A percentile compares a stretch with the other conserved stretches of the same genome.
Evolutionary conservation across 1,284 basidiomycete genomes (phyloP).

Genomic region (Irpex lacteus): DNA sequence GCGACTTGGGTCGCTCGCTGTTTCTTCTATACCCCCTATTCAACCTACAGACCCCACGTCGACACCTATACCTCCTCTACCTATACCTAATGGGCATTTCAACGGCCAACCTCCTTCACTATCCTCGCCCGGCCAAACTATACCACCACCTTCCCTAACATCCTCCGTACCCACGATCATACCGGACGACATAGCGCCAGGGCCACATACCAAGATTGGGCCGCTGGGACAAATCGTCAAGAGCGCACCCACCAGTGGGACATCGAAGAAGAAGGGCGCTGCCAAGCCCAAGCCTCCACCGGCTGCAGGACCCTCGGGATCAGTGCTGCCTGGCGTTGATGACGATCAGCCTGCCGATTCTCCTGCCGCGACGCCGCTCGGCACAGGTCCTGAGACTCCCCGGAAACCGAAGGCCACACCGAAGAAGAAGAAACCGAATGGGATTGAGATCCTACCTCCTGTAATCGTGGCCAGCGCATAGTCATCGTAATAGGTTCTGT

Average conservation of each 20-base stretch:
- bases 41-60: slow-evolving; percentile 9
- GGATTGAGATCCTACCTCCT: slow-evolving; percentile 37
- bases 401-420: slow-evolving; percentile 32
- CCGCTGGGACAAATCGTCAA: slow-evolving; percentile 69
- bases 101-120: background rate
- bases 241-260: slow-evolving; percentile 27
- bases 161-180: slow-evolving; percentile 36
- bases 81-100: background rate
- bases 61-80: background rate
- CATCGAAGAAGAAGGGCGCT: slow-evolving; percentile 37
- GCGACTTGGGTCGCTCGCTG: slow-evolving; percentile 48
- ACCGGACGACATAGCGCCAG: slow-evolving; percentile 59
- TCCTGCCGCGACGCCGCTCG: slow-evolving; percentile 16
- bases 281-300: slow-evolving; percentile 19
- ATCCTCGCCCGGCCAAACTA: background rate
- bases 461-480: slow-evolving; percentile 41
- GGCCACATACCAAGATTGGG: slow-evolving; percentile 65
- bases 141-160: background rate
- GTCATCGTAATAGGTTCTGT: slow-evolving; percentile 33
- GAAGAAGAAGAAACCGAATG: slow-evolving; percentile 31
- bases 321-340: background rate
- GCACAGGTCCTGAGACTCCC: slow-evolving; percentile 16
- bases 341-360: background rate
- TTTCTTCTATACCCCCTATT: slow-evolving; percentile 12
- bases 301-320: background rate